These are phyloP conservation scores for Tuctoria greenei DNA, from an alignment of 176 grass and related monocot species.

Conservation along the genomic window DNA sequence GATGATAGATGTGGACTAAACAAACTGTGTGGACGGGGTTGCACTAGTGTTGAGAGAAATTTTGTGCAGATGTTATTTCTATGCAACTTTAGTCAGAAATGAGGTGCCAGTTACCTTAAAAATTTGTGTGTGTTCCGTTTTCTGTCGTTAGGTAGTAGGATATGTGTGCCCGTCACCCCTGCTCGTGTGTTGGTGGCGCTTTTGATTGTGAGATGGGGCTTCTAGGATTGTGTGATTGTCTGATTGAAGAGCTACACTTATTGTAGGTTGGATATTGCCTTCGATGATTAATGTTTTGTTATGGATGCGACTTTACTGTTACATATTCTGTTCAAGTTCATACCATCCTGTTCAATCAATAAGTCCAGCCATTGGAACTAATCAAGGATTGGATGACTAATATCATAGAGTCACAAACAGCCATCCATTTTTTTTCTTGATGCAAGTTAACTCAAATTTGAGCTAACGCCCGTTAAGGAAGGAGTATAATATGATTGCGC, in stretches of 20 bases:
- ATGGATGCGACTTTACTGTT: background rate
- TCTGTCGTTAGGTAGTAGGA: background rate
- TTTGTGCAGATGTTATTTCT: background rate
- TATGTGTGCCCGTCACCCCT: background rate
- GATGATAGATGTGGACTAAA: background rate
- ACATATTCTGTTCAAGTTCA: background rate
- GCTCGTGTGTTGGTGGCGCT: background rate
- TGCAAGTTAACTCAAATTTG: too few species aligned
- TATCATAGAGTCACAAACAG: too few species aligned
- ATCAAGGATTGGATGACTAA: too few species aligned
- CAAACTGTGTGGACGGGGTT: background rate
- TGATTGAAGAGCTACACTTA: background rate
- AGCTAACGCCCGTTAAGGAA: too few species aligned
- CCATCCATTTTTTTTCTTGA: too few species aligned
- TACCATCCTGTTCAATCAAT: background rate
- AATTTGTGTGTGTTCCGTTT: background rate
- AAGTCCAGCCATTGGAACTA: too few species aligned
- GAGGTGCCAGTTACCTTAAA: background rate
- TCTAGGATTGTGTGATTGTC: background rate
- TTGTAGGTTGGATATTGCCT: background rate
- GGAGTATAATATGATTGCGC: background rate
- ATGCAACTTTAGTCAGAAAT: background rate
- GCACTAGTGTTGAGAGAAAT: background rate
- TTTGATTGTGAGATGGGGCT: background rate
- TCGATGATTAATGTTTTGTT: background rate